Conservation (phyloP, 2,329 filamentous ascomycete species). For the Coniochaeta sp. region DNA sequence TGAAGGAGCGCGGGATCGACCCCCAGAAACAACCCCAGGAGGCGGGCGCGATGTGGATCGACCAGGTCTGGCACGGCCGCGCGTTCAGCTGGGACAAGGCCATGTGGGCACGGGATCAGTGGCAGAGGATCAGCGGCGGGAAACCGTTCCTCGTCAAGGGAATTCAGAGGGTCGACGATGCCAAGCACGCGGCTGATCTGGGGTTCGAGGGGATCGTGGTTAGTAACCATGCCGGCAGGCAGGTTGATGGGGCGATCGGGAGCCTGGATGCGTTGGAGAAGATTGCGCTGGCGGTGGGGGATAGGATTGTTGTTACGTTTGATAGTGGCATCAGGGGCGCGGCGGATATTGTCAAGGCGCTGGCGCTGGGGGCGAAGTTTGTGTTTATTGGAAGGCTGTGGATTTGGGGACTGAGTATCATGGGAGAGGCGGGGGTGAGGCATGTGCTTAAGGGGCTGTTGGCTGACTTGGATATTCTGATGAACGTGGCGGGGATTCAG, state of each 20-base stretch:
- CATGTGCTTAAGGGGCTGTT: constrained; percentile 57
- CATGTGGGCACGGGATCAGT: constrained; percentile 51
- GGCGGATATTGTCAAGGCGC: constrained; percentile 52
- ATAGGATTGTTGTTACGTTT: constrained; percentile 41
- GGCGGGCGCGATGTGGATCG: constrained; percentile 56
- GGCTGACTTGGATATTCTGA: constrained; percentile 55
- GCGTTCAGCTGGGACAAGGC: constrained; percentile 59
- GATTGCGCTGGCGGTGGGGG: constrained; percentile 36
- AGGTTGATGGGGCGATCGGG: constrained; percentile 54
- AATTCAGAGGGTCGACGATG: constrained; percentile 54
- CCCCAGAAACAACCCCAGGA: constrained; percentile 41
- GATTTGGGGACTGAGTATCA: constrained; percentile 53
- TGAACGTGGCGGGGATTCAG: constrained; percentile 51
- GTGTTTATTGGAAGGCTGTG: constrained; percentile 55
- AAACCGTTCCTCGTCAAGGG: constrained; percentile 56
- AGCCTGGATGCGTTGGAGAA: constrained; percentile 53
- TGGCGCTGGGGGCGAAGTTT: constrained; percentile 55
- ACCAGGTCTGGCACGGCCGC: constrained; percentile 55
- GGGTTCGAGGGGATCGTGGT: constrained; percentile 57
- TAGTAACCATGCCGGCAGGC: constrained; percentile 49
- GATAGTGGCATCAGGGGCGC: constrained; percentile 52
- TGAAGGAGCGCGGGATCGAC: not conserved
- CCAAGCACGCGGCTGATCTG: constrained; percentile 41
- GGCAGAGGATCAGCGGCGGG: constrained; percentile 50
- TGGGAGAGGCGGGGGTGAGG: constrained; percentile 52